phyloP scores from a whole-genome alignment of 176 grass and related monocot genomes.

The Musa schizocarpa region DNA sequence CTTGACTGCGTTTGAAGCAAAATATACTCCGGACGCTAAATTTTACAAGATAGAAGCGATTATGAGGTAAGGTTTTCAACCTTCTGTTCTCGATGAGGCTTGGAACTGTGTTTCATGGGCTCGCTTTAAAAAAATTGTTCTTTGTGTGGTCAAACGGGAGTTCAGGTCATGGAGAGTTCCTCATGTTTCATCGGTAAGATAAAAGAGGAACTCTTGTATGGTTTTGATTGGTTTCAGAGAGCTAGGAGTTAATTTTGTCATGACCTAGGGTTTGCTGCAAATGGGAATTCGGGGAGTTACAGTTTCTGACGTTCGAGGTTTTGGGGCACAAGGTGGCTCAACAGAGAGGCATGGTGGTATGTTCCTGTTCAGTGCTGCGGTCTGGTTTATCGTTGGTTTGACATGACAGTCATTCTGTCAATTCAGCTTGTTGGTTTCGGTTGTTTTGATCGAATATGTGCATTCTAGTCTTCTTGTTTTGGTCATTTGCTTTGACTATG shows the following conservation, averaged over 20 bases:
- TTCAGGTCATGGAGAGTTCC: slow-evolving; percentile 61
- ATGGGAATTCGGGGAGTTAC: slow-evolving; percentile 71
- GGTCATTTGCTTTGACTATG: background rate
- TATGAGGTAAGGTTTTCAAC: slow-evolving; percentile 23
- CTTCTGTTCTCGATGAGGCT: background rate
- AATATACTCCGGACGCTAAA: slow-evolving; percentile 35
- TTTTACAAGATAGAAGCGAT: slow-evolving; percentile 86
- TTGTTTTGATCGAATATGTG: background rate
- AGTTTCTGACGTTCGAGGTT: slow-evolving; percentile 60
- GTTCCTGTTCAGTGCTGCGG: background rate
- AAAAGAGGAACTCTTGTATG: background rate
- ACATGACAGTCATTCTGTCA: background rate
- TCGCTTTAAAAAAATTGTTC: background rate
- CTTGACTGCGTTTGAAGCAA: background rate
- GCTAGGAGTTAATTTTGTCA: background rate
- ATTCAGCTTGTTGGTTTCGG: background rate
- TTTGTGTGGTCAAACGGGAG: background rate
- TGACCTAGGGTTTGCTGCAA: slow-evolving; percentile 49
- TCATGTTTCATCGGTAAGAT: slow-evolving; percentile 64
- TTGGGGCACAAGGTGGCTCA: slow-evolving; percentile 57
- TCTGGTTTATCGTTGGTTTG: background rate
- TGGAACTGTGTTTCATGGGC: background rate
- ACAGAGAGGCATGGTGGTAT: slow-evolving; percentile 60
- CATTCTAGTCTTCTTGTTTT: background rate
- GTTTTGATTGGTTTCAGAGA: background rate